Base-by-base conservation (phyloP, 2,329 filamentous ascomycete genomes). In the Monosporascus cannonballus region DNA sequence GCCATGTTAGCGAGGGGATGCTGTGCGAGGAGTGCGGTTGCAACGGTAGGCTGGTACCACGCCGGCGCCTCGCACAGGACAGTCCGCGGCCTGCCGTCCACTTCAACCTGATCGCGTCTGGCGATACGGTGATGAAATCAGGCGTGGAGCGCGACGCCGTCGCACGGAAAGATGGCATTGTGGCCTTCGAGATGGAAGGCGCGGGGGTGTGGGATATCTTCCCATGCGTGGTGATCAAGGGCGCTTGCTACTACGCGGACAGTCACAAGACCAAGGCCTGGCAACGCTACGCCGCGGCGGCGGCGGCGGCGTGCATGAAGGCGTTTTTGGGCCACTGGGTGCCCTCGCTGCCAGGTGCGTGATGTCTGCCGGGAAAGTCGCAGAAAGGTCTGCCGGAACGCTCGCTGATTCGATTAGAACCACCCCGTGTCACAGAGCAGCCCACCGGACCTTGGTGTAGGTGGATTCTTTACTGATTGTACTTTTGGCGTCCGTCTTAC, bases 101-200 rank as follows among this genome's bases (percentile, higher is more conserved):
- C 47, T 59, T 75, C 30, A 73, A 73, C 0, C 50, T 55, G 0
- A 64, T 76, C 2, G 73, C 64, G 4, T 74, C 71, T 1, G 71
- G 66, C 15, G 67, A 76, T 48, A 63, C 61, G 1, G 69, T 76
- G 1, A 70, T 77, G 54, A 73, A 71, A 44, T 68, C 67, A 14
- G 69, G 66, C 1, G 47, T 59, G 14, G 56, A 67, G 17, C 66
- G 73, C 14, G 73, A 76, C 49, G 15, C 24, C 0, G 59, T 74
- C 18, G 65, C 70, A 6, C 38, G 51, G 9, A 15, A 53, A 27
- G 51, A 61, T 0, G 47, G 48, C 1, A 51, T 69, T 2, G 62
- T 70, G 15, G 67, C 57, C 0, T 71, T 70, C 41, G 70, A 70
- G 54, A 71, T 64, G 65, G 69, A 70, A 22, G 63, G 64, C 0